A percentile compares a stretch with the other conserved stretches of the same genome.
Evolutionary conservation across 768 basidiomycete species (phyloP).

Genomic region (Russula earlei): DNA sequence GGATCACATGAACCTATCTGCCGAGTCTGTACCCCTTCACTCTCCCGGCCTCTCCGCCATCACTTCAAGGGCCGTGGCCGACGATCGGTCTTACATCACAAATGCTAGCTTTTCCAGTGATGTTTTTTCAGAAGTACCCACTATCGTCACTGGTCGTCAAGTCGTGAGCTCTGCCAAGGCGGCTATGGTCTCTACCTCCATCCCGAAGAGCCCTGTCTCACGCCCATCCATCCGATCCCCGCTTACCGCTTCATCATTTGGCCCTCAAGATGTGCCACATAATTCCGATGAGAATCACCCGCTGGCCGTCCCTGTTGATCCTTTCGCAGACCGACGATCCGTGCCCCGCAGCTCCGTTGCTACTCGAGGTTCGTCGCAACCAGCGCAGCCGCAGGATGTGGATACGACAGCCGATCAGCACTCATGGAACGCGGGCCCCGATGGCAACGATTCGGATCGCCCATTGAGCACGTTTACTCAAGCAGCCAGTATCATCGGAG

Average conservation of each 20-base stretch:
- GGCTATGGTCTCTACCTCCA: constrained; percentile 47
- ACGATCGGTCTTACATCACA: constrained; percentile 64
- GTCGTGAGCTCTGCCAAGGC: constrained; percentile 72
- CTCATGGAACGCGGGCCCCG: constrained; percentile 21
- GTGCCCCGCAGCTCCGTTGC: constrained; percentile 25
- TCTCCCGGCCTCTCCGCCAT: constrained; percentile 36
- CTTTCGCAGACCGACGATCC: constrained; percentile 57
- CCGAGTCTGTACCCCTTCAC: constrained; percentile 35
- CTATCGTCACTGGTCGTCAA: constrained; percentile 70
- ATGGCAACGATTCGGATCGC: constrained; percentile 32
- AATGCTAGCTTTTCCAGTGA: constrained; percentile 70
- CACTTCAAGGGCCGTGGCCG: constrained; percentile 30
- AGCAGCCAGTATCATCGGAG: constrained; percentile 30
- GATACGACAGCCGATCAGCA: neutral
- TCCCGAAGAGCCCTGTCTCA: constrained; percentile 33
- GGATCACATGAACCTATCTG: constrained; percentile 52
- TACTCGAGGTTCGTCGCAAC: constrained; percentile 18
- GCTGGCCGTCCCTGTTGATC: constrained; percentile 32
- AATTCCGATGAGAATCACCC: constrained; percentile 35
- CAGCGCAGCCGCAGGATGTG: constrained; percentile 27
- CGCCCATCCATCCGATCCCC: constrained; percentile 50
- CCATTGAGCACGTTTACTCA: constrained; percentile 58
- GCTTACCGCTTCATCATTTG: constrained; percentile 61
- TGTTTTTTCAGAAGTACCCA: constrained; percentile 70
- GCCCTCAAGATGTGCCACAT: constrained; percentile 50